A percentile compares a stretch with the other conserved stretches of the same genome.
Evolutionary conservation across 768 basidiomycete genomes (phyloP).

Genomic region (Tephrocybe sp.): DNA sequence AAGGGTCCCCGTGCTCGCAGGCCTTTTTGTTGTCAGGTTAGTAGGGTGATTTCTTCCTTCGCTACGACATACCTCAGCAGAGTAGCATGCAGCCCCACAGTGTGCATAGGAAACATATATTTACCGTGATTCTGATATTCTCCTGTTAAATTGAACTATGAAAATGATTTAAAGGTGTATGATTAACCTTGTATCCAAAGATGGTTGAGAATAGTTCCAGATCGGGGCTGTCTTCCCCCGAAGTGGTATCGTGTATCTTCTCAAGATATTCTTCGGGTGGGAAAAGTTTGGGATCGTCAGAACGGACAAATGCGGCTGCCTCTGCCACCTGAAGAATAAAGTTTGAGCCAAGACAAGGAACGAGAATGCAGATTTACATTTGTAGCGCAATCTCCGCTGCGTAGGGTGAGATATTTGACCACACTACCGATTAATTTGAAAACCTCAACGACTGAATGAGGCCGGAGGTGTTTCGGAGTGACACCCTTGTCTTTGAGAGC

Average conservation of each 20-base stretch:
- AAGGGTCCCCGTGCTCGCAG: slow-evolving; percentile 41
- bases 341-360: neutral
- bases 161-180: neutral
- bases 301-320: slow-evolving; percentile 58
- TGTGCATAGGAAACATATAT: slow-evolving; percentile 33
- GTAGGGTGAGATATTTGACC: slow-evolving; percentile 39
- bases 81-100: slow-evolving; percentile 41
- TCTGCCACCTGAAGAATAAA: slow-evolving; percentile 41
- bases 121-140: slow-evolving; percentile 34
- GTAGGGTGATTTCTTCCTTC: neutral
- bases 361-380: slow-evolving; percentile 41
- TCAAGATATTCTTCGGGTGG: slow-evolving; percentile 34
- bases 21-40: slow-evolving; percentile 25
- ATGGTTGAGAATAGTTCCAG: slow-evolving; percentile 46
- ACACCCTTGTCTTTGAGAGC: slow-evolving; percentile 52
- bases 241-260: slow-evolving; percentile 43
- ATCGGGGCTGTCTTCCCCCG: slow-evolving; percentile 46
- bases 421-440: slow-evolving; percentile 30
- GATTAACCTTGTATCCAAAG: slow-evolving; percentile 39
- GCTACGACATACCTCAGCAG: slow-evolving; percentile 36
- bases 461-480: slow-evolving; percentile 42
- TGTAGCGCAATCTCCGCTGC: slow-evolving; percentile 49
- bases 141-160: neutral
- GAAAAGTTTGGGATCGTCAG: slow-evolving; percentile 52
- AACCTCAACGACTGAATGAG: slow-evolving; percentile 25